phyloP scores from a whole-genome alignment of 1,284 basidiomycete species.

The Cryptococcus hybrid region DNA sequence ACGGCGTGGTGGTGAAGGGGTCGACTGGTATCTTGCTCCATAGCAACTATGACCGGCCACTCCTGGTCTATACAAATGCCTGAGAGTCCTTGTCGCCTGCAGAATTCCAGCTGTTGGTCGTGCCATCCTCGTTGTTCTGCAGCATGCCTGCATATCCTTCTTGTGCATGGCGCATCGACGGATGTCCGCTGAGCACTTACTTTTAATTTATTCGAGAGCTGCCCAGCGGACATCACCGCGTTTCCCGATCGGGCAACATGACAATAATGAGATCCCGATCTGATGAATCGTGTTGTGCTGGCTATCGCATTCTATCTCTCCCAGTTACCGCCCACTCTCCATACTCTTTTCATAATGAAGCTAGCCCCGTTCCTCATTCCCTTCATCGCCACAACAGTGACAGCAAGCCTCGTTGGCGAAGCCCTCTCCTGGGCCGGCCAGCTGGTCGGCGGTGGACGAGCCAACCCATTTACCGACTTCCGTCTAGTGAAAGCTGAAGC shows the following conservation, averaged over 20 bases:
- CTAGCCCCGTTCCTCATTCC: conserved; percentile 25
- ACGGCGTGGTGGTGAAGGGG: conserved; percentile 5
- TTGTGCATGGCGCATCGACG: not conserved
- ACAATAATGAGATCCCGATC: not conserved
- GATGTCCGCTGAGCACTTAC: not conserved
- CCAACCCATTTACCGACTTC: too few relatives aligned
- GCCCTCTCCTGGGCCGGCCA: conserved; percentile 29
- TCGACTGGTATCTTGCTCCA: not conserved
- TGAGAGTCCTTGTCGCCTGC: too few relatives aligned
- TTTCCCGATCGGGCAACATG: not conserved
- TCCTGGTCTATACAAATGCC: too few relatives aligned
- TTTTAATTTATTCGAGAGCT: too few relatives aligned
- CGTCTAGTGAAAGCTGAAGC: too few relatives aligned
- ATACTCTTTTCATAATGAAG: conserved; percentile 19
- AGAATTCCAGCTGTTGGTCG: too few relatives aligned
- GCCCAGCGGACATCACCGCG: not conserved
- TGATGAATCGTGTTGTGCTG: not conserved
- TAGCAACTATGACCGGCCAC: too few relatives aligned
- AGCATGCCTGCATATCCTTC: too few relatives aligned
- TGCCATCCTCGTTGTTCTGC: too few relatives aligned
- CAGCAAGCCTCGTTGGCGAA: conserved; percentile 26
- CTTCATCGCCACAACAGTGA: conserved; percentile 18
- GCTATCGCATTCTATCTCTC: not conserved
- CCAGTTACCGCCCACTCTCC: too few relatives aligned
- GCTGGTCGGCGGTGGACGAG: conserved; percentile 17